Conservation (phyloP, 2,329 filamentous ascomycete genomes). For the Leptographium wingfieldii region DNA sequence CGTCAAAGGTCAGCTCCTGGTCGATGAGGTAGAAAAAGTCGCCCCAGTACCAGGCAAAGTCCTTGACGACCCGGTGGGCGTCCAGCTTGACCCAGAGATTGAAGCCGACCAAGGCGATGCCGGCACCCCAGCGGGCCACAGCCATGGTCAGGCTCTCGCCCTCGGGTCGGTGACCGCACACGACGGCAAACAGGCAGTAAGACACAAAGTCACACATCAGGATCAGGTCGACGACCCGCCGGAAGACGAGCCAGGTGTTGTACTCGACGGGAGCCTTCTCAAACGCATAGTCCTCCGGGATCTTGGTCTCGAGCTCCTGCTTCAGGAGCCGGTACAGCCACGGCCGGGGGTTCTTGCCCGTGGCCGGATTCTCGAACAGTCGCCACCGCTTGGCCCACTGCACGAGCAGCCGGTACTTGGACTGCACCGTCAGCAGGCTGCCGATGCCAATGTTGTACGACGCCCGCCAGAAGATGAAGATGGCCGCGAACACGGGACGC, state of each 20-base stretch:
- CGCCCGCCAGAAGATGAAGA: constrained; percentile 87
- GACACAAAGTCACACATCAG: constrained; percentile 98
- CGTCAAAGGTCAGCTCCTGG: constrained; percentile 94
- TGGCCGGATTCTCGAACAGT: constrained; percentile 72
- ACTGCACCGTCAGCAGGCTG: constrained; percentile 77
- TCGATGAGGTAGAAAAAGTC: constrained; percentile 99
- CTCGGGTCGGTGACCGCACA: constrained; percentile 64
- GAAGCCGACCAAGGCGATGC: constrained; percentile 72
- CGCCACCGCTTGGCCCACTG: constrained; percentile 76
- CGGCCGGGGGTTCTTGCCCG: constrained; percentile 72
- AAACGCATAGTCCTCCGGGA: constrained; percentile 85
- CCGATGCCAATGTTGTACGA: constrained; percentile 93
- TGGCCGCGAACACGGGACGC: constrained; percentile 63
- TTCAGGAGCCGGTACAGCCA: constrained; percentile 76
- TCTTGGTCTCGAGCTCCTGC: constrained; percentile 85
- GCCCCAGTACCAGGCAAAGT: constrained; percentile 99
- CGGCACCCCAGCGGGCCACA: constrained; percentile 62
- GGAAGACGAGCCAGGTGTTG: constrained; percentile 97
- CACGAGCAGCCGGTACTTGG: constrained; percentile 73
- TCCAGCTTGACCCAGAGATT: constrained; percentile 98
- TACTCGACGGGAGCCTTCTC: constrained; percentile 91
- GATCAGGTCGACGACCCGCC: constrained; percentile 89
- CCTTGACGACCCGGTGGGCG: constrained; percentile 93
- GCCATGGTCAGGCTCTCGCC: constrained; percentile 61
- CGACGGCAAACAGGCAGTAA: constrained; percentile 89